Evolutionary conservation across 768 basidiomycete species (phyloP).

Genomic region (Phlebiopsis gigantea): DNA sequence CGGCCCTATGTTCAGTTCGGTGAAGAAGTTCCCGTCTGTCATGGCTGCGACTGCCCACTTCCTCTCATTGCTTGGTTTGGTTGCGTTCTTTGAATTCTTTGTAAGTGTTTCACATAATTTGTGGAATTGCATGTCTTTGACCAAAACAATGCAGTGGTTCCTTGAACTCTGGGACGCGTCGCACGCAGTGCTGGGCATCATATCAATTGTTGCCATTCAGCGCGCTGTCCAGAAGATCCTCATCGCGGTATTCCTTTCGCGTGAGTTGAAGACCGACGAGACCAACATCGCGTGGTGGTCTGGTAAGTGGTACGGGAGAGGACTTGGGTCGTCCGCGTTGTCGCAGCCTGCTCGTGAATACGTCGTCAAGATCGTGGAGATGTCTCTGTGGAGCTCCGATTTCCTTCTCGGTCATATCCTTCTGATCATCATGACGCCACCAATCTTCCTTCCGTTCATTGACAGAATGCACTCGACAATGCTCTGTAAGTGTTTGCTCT

Average conservation of each 20-base stretch:
- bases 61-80: slow-evolving; percentile 70
- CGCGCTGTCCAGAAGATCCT: slow-evolving; percentile 91
- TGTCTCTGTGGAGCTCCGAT: slow-evolving; percentile 95
- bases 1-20: slow-evolving; percentile 83
- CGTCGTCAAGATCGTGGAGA: slow-evolving; percentile 96
- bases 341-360: slow-evolving; percentile 97
- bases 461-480: slow-evolving; percentile 91
- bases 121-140: slow-evolving; percentile 19
- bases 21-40: slow-evolving; percentile 83
- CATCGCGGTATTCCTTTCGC: slow-evolving; percentile 89
- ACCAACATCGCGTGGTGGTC: slow-evolving; percentile 99
- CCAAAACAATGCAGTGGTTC: slow-evolving; percentile 65
- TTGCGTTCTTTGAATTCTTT: slow-evolving; percentile 95
- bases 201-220: slow-evolving; percentile 86
- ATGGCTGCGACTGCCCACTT: slow-evolving; percentile 93
- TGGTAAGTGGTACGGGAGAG: slow-evolving; percentile 94
- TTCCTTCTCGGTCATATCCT: slow-evolving; percentile 84
- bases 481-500: slow-evolving; percentile 58
- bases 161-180: slow-evolving; percentile 96
- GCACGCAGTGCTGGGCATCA: slow-evolving; percentile 90
- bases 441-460: slow-evolving; percentile 79
- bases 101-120: slow-evolving; percentile 43
- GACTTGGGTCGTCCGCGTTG: slow-evolving; percentile 85
- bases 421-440: slow-evolving; percentile 80
- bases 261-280: slow-evolving; percentile 98